phyloP scores from a whole-genome alignment of 805 yeast species.

The Ogataea trehaloabstinens region DNA sequence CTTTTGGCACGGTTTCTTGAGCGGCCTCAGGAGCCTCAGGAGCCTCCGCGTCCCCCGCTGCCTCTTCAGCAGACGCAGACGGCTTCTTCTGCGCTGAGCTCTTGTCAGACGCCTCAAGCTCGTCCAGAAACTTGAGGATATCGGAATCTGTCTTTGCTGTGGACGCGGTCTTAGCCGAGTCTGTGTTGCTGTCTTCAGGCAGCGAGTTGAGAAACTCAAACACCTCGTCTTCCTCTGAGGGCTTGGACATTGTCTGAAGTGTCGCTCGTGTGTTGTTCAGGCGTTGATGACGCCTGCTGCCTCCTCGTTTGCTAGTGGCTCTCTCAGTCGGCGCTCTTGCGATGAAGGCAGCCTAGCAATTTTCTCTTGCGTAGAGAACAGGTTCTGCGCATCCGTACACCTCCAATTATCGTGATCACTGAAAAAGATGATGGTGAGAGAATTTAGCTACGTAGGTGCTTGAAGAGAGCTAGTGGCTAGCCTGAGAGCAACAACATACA shows the following conservation, averaged over 20 bases:
- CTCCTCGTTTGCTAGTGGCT: constrained; percentile 36
- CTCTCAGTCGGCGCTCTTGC: constrained; percentile 38
- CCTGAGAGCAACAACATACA: too few relatives aligned
- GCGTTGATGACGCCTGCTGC: too few relatives aligned
- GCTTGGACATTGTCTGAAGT: constrained; percentile 10
- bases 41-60: neutral
- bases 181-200: constrained; percentile 46
- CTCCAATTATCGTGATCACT: too few relatives aligned
- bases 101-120: constrained; percentile 62
- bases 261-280: neutral
- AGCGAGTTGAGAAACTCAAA: constrained; percentile 77
- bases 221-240: constrained; percentile 68
- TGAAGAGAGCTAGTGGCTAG: too few relatives aligned
- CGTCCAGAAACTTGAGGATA: constrained; percentile 59
- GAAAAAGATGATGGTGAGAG: too few relatives aligned
- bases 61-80: constrained; percentile 2
- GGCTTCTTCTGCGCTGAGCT: constrained; percentile 9
- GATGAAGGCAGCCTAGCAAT: constrained; percentile 35
- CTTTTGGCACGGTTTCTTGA: neutral
- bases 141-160: constrained; percentile 47
- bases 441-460: too few relatives aligned
- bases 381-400: too few relatives aligned
- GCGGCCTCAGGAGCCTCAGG: neutral
- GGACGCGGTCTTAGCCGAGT: constrained; percentile 15
- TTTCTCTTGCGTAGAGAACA: too few relatives aligned